Conservation (phyloP, 1,139 yeast species). For the Waltiozyma sp. region DNA sequence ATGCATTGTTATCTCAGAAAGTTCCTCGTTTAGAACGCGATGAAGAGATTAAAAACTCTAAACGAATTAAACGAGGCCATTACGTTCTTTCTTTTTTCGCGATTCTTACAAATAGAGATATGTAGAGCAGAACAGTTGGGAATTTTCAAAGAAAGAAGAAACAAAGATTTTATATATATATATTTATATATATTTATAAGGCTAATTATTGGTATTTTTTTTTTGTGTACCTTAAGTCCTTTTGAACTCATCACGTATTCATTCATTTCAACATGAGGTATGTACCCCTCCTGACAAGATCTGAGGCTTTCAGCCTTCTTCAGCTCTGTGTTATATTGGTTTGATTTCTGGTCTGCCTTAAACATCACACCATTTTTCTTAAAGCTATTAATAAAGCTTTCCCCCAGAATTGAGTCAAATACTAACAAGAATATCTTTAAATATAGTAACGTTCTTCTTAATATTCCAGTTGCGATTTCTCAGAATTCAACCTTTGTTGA, state of each 20-base stretch:
- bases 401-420: neutral
- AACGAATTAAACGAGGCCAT: no score
- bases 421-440: neutral
- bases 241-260: neutral
- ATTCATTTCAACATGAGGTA: neutral
- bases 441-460: constrained; percentile 4
- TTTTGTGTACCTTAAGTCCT: neutral
- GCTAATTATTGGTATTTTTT: no score
- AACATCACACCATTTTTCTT: neutral
- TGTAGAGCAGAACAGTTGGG: no score
- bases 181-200: no score
- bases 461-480: constrained; percentile 1
- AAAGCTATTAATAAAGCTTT: no score
- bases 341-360: neutral
- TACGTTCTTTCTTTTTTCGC: no score
- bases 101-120: no score
- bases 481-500: constrained; percentile 4
- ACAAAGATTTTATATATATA: no score
- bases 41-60: no score
- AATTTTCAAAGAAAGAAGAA: no score
- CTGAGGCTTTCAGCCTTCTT: neutral
- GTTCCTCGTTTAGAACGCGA: no score
- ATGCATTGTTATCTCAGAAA: no score
- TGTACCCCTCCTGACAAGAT: neutral
- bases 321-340: neutral